phyloP scores from a whole-genome alignment of 1,284 basidiomycete species.

The Microbotryum violaceum region DNA sequence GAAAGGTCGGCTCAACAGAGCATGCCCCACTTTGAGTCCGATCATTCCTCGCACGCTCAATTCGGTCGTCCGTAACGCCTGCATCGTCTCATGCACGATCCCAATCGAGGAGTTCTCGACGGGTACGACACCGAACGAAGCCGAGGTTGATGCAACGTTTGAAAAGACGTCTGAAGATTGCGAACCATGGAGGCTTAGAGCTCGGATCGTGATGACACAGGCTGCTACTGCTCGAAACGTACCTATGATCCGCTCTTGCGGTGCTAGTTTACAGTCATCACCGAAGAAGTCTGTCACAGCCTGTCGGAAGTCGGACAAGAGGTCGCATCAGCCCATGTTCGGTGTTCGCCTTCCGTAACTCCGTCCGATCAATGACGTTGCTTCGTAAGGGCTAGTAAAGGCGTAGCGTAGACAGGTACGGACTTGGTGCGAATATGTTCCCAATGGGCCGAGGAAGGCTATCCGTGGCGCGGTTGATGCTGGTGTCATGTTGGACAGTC shows the following conservation, averaged over 20 bases:
- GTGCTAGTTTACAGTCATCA: not conserved
- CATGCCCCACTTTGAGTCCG: constrained; percentile 31
- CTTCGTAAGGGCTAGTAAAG: not conserved
- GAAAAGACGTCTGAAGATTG: constrained; percentile 28
- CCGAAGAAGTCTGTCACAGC: constrained; percentile 29
- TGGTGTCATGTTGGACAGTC: too few species aligned
- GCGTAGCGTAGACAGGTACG: not conserved
- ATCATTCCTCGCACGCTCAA: constrained; percentile 21
- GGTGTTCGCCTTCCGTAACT: too few species aligned
- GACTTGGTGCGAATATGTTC: constrained; percentile 35
- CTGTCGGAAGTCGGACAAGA: constrained; percentile 3
- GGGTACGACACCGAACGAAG: constrained; percentile 29
- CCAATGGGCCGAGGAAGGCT: constrained; percentile 34
- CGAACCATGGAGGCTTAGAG: not conserved
- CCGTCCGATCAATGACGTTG: not conserved
- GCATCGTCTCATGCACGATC: constrained; percentile 29
- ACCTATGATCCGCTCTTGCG: constrained; percentile 23
- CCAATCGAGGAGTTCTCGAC: constrained; percentile 36
- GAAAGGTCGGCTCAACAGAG: constrained; percentile 18
- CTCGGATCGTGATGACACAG: too few species aligned
- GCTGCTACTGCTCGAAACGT: not conserved
- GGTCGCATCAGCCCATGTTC: too few species aligned
- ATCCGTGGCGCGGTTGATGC: constrained; percentile 9
- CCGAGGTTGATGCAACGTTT: constrained; percentile 9
- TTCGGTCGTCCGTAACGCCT: constrained; percentile 18